These are phyloP conservation scores for Pharnaceum exiguum DNA, from an alignment of 148 eudicot genomes.

Conservation along the genomic window DNA sequence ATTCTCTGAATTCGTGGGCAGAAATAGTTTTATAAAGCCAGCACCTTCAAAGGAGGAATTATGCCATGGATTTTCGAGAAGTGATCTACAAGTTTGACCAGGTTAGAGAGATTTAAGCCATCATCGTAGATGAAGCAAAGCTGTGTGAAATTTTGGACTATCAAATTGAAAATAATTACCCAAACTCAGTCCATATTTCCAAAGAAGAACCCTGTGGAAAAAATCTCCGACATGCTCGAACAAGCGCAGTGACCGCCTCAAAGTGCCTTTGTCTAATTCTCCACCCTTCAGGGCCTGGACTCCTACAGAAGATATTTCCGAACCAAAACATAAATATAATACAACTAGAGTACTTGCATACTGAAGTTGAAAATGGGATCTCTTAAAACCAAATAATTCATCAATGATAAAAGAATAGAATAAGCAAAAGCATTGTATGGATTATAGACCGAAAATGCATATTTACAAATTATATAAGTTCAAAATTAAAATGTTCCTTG, in stretches of 20 bases:
- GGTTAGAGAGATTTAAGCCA: background rate
- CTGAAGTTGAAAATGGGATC: background rate
- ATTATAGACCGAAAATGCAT: no score
- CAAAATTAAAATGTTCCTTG: no score
- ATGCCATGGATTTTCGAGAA: constrained; percentile 97
- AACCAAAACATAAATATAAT: constrained; percentile 4
- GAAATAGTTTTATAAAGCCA: constrained; percentile 88
- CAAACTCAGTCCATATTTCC: constrained; percentile 95
- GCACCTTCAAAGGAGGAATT: constrained; percentile 95
- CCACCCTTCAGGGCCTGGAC: constrained; percentile 99
- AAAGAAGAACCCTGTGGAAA: constrained; percentile 85
- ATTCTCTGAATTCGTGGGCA: constrained; percentile 82
- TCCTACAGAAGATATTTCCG: constrained; percentile 37
- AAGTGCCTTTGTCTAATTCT: constrained; percentile 93
- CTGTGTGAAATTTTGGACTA: no score
- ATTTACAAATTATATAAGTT: no score
- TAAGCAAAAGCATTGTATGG: no score
- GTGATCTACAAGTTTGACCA: constrained; percentile 42
- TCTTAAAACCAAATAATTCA: background rate
- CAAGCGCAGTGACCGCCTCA: constrained; percentile 85
- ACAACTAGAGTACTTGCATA: background rate
- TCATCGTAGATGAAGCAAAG: no score
- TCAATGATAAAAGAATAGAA: background rate
- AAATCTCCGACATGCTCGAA: constrained; percentile 88
- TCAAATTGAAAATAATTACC: constrained; percentile 38